These are phyloP conservation scores for Letharia lupina DNA, from an alignment of 495 filamentous ascomycete species.

Conservation along the genomic window DNA sequence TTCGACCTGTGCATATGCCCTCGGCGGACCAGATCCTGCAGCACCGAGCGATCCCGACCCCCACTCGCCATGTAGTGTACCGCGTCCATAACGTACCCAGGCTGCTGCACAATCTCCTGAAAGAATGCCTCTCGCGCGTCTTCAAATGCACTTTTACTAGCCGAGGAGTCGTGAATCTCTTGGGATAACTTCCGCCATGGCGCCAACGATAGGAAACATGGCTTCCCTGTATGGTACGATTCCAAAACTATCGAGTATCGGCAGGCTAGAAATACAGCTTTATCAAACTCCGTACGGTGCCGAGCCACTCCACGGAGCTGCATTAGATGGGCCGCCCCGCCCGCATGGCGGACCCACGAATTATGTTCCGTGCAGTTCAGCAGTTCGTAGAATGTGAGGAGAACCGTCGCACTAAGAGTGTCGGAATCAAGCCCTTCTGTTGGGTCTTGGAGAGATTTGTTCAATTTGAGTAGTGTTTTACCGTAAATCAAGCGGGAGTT, in stretches of 20 bases:
- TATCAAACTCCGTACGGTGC: constrained; percentile 31
- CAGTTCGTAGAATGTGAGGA: constrained; percentile 33
- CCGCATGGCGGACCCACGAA: constrained; percentile 34
- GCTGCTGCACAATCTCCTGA: constrained; percentile 11
- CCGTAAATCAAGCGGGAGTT: constrained; percentile 30
- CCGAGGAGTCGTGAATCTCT: constrained; percentile 23
- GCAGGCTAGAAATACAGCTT: constrained; percentile 31
- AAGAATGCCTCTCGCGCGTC: constrained; percentile 14
- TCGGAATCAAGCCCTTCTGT: constrained; percentile 23
- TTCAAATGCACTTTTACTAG: neutral
- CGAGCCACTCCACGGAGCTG: constrained; percentile 30
- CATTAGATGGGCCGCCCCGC: constrained; percentile 33
- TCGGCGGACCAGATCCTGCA: constrained; percentile 5
- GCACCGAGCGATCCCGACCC: neutral
- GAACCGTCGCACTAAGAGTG: constrained; percentile 28
- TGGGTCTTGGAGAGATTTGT: constrained; percentile 25
- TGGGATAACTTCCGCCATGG: constrained; percentile 33
- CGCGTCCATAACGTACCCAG: neutral
- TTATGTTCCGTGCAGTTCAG: constrained; percentile 29
- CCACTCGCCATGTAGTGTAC: constrained; percentile 4
- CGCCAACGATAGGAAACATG: constrained; percentile 32
- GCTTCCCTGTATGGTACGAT: constrained; percentile 26
- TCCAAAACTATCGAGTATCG: constrained; percentile 31
- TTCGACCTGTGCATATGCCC: constrained; percentile 10
- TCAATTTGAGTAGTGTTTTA: constrained; percentile 30